Evolutionary conservation across 108 stramenopile genomes (phyloP).

Genomic region (Nitzschia sp.): DNA sequence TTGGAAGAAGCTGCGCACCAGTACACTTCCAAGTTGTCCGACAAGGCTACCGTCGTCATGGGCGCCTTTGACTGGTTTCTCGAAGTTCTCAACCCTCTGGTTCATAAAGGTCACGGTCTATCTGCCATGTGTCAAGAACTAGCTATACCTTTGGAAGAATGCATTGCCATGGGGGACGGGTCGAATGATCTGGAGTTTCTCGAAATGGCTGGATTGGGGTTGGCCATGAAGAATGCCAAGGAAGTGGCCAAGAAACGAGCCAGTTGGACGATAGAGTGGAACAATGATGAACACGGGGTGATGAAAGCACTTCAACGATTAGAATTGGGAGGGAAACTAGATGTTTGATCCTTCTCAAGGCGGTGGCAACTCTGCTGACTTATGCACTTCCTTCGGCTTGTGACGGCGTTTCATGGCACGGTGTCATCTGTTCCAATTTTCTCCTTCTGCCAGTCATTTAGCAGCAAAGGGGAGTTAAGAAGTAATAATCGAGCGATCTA

Average conservation of each 20-base stretch:
- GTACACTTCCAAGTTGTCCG: slow-evolving; percentile 6
- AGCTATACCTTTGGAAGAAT: slow-evolving; percentile 41
- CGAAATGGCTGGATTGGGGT: slow-evolving; percentile 57
- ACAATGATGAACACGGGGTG: slow-evolving; percentile 75
- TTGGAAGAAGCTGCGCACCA: slow-evolving; percentile 1
- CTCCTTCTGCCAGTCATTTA: too few species aligned
- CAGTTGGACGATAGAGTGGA: slow-evolving; percentile 50
- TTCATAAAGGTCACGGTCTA: slow-evolving; percentile 67
- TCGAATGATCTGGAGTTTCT: slow-evolving; percentile 80
- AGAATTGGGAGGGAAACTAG: neutral
- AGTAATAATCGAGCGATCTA: too few species aligned
- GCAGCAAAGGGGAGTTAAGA: too few species aligned
- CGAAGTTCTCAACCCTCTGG: slow-evolving; percentile 55
- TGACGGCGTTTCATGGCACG: too few species aligned
- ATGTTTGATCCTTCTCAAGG: too few species aligned
- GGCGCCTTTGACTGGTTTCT: slow-evolving; percentile 53
- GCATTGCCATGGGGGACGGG: slow-evolving; percentile 79
- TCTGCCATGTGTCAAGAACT: slow-evolving; percentile 48
- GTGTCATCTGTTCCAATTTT: too few species aligned
- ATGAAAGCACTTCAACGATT: slow-evolving; percentile 43
- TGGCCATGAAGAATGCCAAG: slow-evolving; percentile 79
- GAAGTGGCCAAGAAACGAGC: slow-evolving; percentile 54
- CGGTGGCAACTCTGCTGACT: too few species aligned
- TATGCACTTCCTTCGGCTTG: too few species aligned
- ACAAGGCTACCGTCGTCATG: slow-evolving; percentile 33